Evolutionary conservation across 2,329 filamentous ascomycete species (phyloP), one percentile per base, ranked within the genome.

Genomic region (Ustulina deusta): DNA sequence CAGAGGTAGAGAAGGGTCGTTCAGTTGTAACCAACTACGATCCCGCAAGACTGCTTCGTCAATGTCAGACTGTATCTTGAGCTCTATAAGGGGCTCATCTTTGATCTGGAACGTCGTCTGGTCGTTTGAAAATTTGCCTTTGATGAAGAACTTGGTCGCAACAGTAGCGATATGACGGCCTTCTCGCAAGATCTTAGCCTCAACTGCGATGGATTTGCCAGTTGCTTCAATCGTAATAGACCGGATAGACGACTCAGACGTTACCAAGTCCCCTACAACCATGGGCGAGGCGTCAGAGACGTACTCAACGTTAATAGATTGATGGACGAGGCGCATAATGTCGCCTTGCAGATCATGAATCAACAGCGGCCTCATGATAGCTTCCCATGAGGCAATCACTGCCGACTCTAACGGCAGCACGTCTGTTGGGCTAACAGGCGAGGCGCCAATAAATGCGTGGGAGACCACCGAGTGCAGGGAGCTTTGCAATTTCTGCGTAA

Each of bases 281-380:
- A 99, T 83, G 15, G 96, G 95, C 78, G 97, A 90, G 1, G 94
- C 95, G 63, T 96, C 96, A 29, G 95, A 94, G 71, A 98, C 87
- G 95, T 99, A 99, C 76, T 95, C 92, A 90, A 98, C 98, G 70
- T 92, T 90, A 81, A 99, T 99, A 57, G 96, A 98, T 70, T 98
- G 83, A 82, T 99, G 96, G 7, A 99, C 95, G 59, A 99, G 89
- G 83, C 97, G 97, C 71, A 99, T 87, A 59, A 99, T 84, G 78
- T 99, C 96, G 72, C 96, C 96, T 74, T 99, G 95, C 74, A 99
- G 97, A 68, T 90, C 93, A 74, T 93, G 90, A 70, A 96, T 95
- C 87, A 99, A 98, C 80, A 99, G 97, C n/a, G 96, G 96, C 86
- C 97, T 98, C 17, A 94, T 98, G 77, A 99, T 98, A 52, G 96